Evolutionary conservation across 345 rosid genomes (phyloP).

Genomic region (Salix purpurea): DNA sequence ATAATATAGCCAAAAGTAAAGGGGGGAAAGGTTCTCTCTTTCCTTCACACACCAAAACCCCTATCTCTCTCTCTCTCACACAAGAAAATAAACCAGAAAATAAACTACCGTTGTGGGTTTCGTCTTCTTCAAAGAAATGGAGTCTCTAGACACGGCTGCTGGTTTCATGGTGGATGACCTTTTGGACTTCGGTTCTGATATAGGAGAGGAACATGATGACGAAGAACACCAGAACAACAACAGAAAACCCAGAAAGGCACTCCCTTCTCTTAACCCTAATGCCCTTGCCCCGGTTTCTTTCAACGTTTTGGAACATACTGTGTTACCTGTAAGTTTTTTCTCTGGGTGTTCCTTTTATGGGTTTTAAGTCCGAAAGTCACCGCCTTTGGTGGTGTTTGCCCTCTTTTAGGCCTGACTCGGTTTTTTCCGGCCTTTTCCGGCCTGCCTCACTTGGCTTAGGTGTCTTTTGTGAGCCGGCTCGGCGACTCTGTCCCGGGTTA

Average conservation of each 20-base stretch:
- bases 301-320: slow-evolving; percentile 1
- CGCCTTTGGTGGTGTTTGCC: not conserved
- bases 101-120: not conserved
- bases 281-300: slow-evolving; percentile 12
- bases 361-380: not conserved
- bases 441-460: slow-evolving; percentile 7
- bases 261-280: slow-evolving; percentile 16
- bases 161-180: slow-evolving; percentile 39
- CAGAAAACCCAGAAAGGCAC: slow-evolving; percentile 18
- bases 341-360: not conserved
- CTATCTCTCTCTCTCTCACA: not conserved
- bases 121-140: slow-evolving; percentile 20
- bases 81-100: not conserved
- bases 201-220: slow-evolving; percentile 39
- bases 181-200: slow-evolving; percentile 40
- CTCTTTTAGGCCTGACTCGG: slow-evolving; percentile 15
- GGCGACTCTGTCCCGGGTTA: slow-evolving; percentile 17
- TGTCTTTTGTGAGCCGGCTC: slow-evolving; percentile 18
- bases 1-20: not conserved
- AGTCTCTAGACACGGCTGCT: slow-evolving; percentile 30
- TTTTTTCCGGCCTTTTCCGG: slow-evolving; percentile 3
- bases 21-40: not conserved
- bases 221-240: slow-evolving; percentile 18
- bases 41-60: not conserved
- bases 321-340: slow-evolving; percentile 33